Percentiles rank a stretch among this genome's conserved stretches.
These are phyloP conservation scores for Basidiobolus heterosporus DNA, from an alignment of 371 early-diverging fungal species.

Conservation along the genomic window DNA sequence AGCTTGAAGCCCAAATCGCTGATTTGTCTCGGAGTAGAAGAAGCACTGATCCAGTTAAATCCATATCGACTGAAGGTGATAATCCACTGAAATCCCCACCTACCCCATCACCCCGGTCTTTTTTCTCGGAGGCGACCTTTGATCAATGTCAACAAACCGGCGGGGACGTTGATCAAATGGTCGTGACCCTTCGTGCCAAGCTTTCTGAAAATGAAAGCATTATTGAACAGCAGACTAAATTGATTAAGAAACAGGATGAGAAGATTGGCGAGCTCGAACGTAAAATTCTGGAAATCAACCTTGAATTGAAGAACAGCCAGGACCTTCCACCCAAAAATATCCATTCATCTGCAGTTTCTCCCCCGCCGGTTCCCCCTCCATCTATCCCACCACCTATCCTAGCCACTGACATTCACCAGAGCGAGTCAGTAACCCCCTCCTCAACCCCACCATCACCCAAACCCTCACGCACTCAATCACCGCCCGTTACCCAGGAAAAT, in stretches of 20 bases:
- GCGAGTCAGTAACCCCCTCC: neutral
- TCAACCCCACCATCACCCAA: neutral
- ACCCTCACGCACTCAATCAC: neutral
- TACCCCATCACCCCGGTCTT: too few species aligned
- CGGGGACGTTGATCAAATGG: too few species aligned
- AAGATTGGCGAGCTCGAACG: neutral
- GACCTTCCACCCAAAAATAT: neutral
- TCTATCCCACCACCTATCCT: neutral
- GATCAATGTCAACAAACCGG: too few species aligned
- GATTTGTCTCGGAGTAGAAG: too few species aligned
- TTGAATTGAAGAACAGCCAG: neutral
- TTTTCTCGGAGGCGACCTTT: too few species aligned
- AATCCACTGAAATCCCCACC: too few species aligned
- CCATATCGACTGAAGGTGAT: too few species aligned
- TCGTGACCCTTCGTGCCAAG: neutral
- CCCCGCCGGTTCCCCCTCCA: neutral
- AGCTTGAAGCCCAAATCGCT: neutral
- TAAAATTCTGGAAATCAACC: neutral
- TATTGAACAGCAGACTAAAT: neutral
- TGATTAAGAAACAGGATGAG: constrained; percentile 1
- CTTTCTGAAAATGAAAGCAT: neutral
- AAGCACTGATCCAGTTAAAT: too few species aligned
- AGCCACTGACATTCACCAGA: too few species aligned
- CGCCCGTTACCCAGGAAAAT: neutral
- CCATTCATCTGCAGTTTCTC: neutral